Evolutionary conservation across 352 stramenopile genomes (phyloP), one percentile per base, ranked within the genome.

Genomic region (Pythium volutum): DNA sequence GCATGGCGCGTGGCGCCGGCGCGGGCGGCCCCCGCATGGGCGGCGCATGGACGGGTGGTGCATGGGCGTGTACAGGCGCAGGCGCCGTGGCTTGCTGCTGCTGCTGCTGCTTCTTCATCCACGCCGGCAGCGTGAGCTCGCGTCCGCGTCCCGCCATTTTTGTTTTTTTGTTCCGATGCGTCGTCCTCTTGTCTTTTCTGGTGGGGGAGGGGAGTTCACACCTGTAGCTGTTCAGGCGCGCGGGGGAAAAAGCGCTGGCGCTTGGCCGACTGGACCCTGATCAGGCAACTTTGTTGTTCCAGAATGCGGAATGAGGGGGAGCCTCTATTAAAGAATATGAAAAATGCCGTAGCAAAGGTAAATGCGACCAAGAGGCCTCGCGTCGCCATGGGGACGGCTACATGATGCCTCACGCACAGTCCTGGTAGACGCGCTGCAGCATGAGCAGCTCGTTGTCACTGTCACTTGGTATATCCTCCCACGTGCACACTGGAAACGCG

Each of bases 41-140:
- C n/a, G n/a, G n/a, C 20, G 26, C 25, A 25, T 26, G 47, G 15
- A 31, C 7, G 6, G 43, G 22, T 2, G 22, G 26, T 23, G 62
- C n/a, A n/a, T n/a, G 34, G 11, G 57, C 50, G 55, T 38, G 34
- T 22, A 41, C 29, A 8, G 56, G 53, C 26, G 61, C 49, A 33
- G 38, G 42, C 4, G 53, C 36, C 60, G n/a, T 20, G 5, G 55
- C 54, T 36, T 59, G 47, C 42, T 59, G 47, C 42, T 47, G 54
- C 47, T 27, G 42, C 51, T 92, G 78, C 64, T 89, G 78, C 68
- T 93, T 89, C 67, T 87, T 92, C 84, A 95, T 93, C 87, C 87
- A 96, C 64, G 87, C 87, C 22, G 87, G 87, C 50, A 96, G 74
- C 70, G 83, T 93, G 63, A 96, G 79, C 60, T 89, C 83, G 27